Base-by-base conservation (phyloP, 1,284 basidiomycete genomes). In the Fomes fomentarius region DNA sequence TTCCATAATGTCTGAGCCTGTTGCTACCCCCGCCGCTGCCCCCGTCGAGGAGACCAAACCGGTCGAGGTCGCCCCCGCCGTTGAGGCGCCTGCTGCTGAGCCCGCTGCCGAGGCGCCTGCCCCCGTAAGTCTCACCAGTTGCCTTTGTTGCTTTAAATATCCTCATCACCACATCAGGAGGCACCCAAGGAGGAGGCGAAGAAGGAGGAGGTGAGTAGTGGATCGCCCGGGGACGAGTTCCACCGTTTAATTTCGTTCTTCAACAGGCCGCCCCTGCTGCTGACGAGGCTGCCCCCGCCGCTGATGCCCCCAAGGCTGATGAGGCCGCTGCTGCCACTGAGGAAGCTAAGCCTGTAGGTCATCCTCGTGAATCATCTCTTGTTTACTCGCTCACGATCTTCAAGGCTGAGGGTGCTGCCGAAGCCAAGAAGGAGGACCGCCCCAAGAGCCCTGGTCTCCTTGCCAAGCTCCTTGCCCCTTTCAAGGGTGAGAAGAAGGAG, bases 401-500 rank as follows among this genome's bases (percentile, higher is more conserved):
- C 9, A 19, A 68, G 69, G 57, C 67, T 38, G 61, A 75, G 77
- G 70, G 74, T 41, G 64, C 79, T 46, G 82, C 74, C 47, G 82
- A 83, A 60, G 65, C 70, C 11, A 85, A 86, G 81, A 87, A 87
- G 75, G 87, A 88, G 61, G 85, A 88, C 17, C 76, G 79, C 60
- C 86, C 88, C 64, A 90, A 87, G 82, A 89, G 87, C 74, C 89
- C 90, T n/a, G 71, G 80, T 48, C 61, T 91, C 57, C 74, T 92
- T 48, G 66, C 81, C 60, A 92, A 87, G 73, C 76, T 92, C 58
- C 81, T 92, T 48, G 83, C 83, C 38, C 83, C 88, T 22, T 87
- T 92, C 82, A 82, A 80, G 67, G 59, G 58, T 31, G 66, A 70
- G 19, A 66, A 71, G 63, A 70, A 71, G 66, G 53, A 61, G 60